These are phyloP conservation scores for Elaeis guineensis DNA, from an alignment of 176 grass and related monocot species.

Conservation along the genomic window DNA sequence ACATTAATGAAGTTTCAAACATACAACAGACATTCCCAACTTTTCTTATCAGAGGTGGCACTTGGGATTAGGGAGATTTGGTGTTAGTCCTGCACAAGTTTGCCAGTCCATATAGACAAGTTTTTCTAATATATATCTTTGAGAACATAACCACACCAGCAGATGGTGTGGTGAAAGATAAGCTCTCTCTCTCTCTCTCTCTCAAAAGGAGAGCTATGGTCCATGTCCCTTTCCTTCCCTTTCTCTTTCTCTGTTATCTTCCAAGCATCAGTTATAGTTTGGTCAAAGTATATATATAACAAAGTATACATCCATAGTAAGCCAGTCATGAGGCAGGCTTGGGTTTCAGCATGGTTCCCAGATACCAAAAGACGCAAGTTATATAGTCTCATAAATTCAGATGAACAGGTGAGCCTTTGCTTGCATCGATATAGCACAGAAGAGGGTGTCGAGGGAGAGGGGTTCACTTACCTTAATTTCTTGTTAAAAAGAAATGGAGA, in stretches of 20 bases:
- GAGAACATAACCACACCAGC: no score
- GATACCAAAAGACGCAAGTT: slow-evolving; percentile 38
- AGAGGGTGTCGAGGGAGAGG: no score
- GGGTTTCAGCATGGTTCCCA: slow-evolving; percentile 29
- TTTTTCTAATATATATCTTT: no score
- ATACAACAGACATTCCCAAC: slow-evolving; percentile 63
- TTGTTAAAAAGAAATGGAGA: slow-evolving; percentile 9
- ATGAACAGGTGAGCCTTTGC: background rate
- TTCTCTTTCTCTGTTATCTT: slow-evolving; percentile 13
- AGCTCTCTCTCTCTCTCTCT: no score
- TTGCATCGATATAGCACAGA: no score
- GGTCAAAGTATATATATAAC: slow-evolving; percentile 21
- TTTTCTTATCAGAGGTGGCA: background rate
- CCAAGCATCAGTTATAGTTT: slow-evolving; percentile 15
- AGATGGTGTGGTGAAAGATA: no score
- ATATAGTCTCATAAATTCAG: slow-evolving; percentile 19
- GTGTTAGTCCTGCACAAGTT: no score
- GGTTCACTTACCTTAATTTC: no score
- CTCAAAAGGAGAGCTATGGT: background rate
- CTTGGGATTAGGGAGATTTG: background rate
- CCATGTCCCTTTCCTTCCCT: slow-evolving; percentile 1
- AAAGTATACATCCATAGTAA: slow-evolving; percentile 22
- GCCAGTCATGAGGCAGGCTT: slow-evolving; percentile 25
- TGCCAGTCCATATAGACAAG: no score
- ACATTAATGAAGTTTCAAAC: slow-evolving; percentile 47